phyloP scores from a whole-genome alignment of 345 rosid genomes.

The Cardamine occulta region DNA sequence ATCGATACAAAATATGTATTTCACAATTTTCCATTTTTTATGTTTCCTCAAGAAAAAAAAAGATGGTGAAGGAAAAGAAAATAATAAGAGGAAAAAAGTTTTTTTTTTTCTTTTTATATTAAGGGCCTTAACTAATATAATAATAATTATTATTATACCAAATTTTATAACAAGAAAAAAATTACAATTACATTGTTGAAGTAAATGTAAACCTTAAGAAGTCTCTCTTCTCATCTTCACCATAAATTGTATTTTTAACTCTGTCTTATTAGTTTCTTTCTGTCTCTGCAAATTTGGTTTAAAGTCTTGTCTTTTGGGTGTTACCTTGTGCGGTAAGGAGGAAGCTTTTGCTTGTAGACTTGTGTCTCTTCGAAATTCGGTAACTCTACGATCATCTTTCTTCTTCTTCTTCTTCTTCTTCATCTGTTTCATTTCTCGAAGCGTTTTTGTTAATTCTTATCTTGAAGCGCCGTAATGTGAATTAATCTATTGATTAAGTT shows the following conservation, averaged over 20 bases:
- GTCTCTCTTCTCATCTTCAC: slow-evolving; percentile 31
- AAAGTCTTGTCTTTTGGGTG: slow-evolving; percentile 33
- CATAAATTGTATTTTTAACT: slow-evolving; percentile 12
- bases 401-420: slow-evolving; percentile 9
- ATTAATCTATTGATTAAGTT: slow-evolving; percentile 15
- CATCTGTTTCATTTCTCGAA: neutral
- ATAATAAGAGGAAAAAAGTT: neutral
- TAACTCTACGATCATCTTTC: slow-evolving; percentile 40
- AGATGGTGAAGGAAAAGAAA: neutral
- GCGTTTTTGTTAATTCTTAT: slow-evolving; percentile 25
- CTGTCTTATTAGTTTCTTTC: slow-evolving; percentile 15
- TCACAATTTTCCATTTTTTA: neutral
- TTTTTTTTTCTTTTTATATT: neutral
- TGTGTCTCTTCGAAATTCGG: slow-evolving; percentile 40
- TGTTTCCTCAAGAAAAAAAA: neutral
- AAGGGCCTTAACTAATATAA: neutral
- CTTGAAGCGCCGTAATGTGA: slow-evolving; percentile 41
- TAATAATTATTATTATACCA: neutral
- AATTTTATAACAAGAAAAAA: neutral
- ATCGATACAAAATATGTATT: slow-evolving; percentile 10
- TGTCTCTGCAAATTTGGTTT: slow-evolving; percentile 35
- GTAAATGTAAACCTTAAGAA: neutral
- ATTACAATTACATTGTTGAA: neutral
- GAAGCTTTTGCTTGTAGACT: slow-evolving; percentile 40
- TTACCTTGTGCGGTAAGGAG: slow-evolving; percentile 45